phyloP scores from a whole-genome alignment of 768 basidiomycete species.

The Russula abietina region DNA sequence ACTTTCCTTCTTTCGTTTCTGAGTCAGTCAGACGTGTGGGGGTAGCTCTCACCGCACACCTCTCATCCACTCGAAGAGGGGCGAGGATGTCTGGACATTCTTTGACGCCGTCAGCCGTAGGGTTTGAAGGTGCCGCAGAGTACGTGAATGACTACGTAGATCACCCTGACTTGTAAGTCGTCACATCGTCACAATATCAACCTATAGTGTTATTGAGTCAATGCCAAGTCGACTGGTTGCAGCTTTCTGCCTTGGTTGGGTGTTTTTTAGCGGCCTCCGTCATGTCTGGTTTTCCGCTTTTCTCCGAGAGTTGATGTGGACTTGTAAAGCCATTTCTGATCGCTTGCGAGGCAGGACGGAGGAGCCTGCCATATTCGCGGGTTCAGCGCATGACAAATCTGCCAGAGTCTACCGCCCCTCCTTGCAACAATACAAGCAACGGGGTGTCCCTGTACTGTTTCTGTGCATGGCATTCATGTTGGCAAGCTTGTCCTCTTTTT shows the following conservation, averaged over 20 bases:
- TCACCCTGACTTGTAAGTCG: slow-evolving; percentile 20
- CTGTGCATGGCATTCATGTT: slow-evolving; percentile 24
- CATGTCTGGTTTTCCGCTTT: slow-evolving; percentile 28
- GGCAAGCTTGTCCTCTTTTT: slow-evolving; percentile 22
- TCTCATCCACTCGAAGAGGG: background rate
- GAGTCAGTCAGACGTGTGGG: background rate
- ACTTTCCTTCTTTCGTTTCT: background rate
- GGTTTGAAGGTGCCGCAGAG: background rate
- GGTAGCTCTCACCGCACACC: background rate
- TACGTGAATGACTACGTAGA: background rate
- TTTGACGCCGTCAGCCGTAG: background rate
- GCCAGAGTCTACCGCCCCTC: background rate
- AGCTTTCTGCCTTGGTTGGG: slow-evolving; percentile 39
- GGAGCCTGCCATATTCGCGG: background rate
- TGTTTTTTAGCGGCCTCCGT: slow-evolving; percentile 34
- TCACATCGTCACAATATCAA: background rate
- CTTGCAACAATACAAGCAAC: background rate
- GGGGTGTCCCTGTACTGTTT: slow-evolving; percentile 7
- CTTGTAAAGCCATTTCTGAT: background rate
- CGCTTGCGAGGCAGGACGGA: background rate
- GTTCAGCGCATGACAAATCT: background rate
- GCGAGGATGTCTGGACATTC: slow-evolving; percentile 5
- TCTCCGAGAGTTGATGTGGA: slow-evolving; percentile 18
- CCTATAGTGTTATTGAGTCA: background rate
- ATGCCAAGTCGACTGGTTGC: slow-evolving; percentile 34